Base-by-base conservation (phyloP, 192 early-diverging fungal genomes). In the Podila epigama region DNA sequence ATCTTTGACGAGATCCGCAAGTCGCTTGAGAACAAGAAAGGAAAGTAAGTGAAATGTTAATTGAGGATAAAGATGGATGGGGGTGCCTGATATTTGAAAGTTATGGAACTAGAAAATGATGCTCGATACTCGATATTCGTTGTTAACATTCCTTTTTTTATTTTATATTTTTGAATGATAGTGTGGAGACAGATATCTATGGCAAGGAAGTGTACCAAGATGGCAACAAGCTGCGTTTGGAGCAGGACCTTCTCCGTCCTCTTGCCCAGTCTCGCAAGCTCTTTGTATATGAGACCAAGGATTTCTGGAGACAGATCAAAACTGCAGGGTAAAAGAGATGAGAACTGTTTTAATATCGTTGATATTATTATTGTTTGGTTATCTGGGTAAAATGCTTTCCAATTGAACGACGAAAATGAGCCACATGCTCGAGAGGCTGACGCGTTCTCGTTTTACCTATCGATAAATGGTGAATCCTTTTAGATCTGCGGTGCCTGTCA, bases 291-390 rank as follows among this genome's bases (percentile, higher is more conserved):
- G 87, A 93, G 59, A 93, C 89, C 54, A 88, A 88, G 40, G 90
- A 93, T 61, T 96, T 97, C 73, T 99, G 97, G 97, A 93, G 94
- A 77, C 94, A 96, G 81, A 93, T 99, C 81, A 99, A 99, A 79
- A 95, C 96, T 27, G 94, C 94, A 31, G 88, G 85, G 87, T 88
- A 88, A 73, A 59, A 31, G 22, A 44, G 2, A 36, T 6, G 60
- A 5, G 28, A 35, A 20, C 1, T n/a, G 31, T 2, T n/a, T n/a
- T n/a, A n/a, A n/a, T n/a, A n/a, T n/a, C n/a, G n/a, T n/a, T n/a
- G n/a, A n/a, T n/a, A n/a, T n/a, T n/a, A n/a, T n/a, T n/a, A n/a
- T n/a, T n/a, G n/a, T n/a, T n/a, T n/a, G n/a, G n/a, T n/a, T n/a
- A n/a, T n/a, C n/a, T n/a, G n/a, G n/a, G n/a, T n/a, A n/a, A n/a